Evolutionary conservation across 2,329 filamentous ascomycete genomes (phyloP).

Genomic region (Pestalotiopsis sp.): DNA sequence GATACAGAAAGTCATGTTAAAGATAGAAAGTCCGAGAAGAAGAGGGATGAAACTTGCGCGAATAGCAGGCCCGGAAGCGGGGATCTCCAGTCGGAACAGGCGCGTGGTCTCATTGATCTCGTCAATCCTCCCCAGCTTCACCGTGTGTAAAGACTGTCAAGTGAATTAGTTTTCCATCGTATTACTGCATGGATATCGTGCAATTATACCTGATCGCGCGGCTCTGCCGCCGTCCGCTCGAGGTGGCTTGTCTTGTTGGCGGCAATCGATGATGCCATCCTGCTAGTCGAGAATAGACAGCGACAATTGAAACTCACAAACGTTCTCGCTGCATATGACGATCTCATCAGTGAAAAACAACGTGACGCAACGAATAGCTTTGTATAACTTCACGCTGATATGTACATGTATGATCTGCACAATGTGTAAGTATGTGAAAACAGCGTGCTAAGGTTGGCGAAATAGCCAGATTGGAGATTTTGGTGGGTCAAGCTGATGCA

Average conservation of each 20-base stretch:
- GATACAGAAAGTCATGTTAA: background rate
- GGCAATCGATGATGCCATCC: conserved; percentile 23
- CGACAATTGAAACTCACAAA: background rate
- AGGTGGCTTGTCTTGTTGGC: conserved; percentile 54
- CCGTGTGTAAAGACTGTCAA: conserved; percentile 57
- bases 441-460: background rate
- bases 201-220: conserved; percentile 59
- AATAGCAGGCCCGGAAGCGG: conserved; percentile 45
- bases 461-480: too few species aligned
- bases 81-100: conserved; percentile 67
- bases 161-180: background rate
- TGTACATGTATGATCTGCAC: too few species aligned
- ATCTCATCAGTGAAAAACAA: background rate
- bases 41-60: conserved; percentile 42
- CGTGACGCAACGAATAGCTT: too few species aligned
- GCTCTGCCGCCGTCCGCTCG: conserved; percentile 74
- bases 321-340: background rate
- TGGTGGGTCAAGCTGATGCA: too few species aligned
- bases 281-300: background rate
- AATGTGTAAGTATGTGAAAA: background rate
- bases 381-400: too few species aligned
- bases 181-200: background rate
- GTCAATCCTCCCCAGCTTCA: conserved; percentile 63
- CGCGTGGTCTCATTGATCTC: conserved; percentile 70
- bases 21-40: background rate